Conservation (phyloP, 495 filamentous ascomycete genomes). For the Jackrogersella minutella region DNA sequence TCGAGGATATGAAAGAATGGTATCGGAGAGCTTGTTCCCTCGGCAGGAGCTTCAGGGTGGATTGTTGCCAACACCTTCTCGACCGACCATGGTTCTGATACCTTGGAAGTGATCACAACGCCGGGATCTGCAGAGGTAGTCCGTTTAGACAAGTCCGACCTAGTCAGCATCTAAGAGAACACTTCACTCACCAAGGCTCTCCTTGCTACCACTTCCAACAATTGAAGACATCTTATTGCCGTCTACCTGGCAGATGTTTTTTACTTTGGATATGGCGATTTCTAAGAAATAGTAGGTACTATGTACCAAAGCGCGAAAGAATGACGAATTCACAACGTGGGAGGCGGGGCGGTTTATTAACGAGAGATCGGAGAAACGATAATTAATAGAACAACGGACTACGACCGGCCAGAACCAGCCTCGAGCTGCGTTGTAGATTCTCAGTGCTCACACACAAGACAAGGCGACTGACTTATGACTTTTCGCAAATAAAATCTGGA, state of each 20-base stretch:
- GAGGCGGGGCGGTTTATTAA: background rate
- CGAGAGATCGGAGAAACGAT: background rate
- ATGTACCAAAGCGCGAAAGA: background rate
- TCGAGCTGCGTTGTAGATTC: slow-evolving; percentile 8
- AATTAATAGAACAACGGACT: background rate
- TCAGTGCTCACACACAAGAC: slow-evolving; percentile 8
- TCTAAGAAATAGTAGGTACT: background rate
- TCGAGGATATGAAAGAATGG: slow-evolving; percentile 94
- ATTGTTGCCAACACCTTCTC: slow-evolving; percentile 58
- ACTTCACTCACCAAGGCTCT: slow-evolving; percentile 31
- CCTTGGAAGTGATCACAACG: slow-evolving; percentile 45
- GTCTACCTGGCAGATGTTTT: background rate
- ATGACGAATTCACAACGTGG: background rate
- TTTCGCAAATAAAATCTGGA: background rate
- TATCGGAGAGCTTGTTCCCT: slow-evolving; percentile 75
- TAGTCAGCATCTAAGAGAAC: background rate
- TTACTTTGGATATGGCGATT: background rate
- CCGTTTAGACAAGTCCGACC: background rate
- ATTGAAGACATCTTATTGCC: slow-evolving; percentile 19
- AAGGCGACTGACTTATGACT: slow-evolving; percentile 8
- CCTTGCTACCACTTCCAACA: slow-evolving; percentile 22
- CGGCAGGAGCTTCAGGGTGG: slow-evolving; percentile 55
- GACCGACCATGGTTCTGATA: slow-evolving; percentile 57
- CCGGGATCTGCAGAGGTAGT: slow-evolving; percentile 37
- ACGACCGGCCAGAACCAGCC: background rate